Evolutionary conservation across 2,329 filamentous ascomycete genomes (phyloP), one percentile per base, ranked within the genome.

Genomic region (Pseudogymnoascus sp.): DNA sequence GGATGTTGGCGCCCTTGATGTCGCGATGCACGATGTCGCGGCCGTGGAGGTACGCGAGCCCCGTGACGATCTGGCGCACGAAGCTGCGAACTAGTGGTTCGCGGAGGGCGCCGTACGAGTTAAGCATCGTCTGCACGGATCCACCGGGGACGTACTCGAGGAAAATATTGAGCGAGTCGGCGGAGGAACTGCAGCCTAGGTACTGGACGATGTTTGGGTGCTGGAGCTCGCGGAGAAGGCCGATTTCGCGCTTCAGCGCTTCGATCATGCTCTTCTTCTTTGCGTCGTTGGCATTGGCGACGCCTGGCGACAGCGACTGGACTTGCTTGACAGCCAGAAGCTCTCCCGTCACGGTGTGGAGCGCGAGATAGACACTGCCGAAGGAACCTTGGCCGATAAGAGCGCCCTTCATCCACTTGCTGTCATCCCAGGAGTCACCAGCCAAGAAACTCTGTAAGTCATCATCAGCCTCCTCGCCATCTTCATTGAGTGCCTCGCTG

Each of bases 331-430:
- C 94, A 21, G 94, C 94, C 80, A 99, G 91, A 45, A 99, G 88
- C 77, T 97, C 94, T 71, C 93, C 94, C 16, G 94, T 99, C 62
- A 99, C 89, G 60, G 94, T 91, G 74, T 99, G 94, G 33, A 99
- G 82, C 26, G 94, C 94, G 59, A 99, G 83, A 76, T 95, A 99
- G 61, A 99, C 94, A 69, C 88, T 92, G 70, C 94, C 94, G 71
- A 99, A 99, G 4, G 92, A 97, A 66, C 94, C 94, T 76, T 97
- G 92, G 33, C 94, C 94, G 68, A 99, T 99, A 66, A 97, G 81
- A 33, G 93, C 92, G 72, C 94, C 94, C 79, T 97, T 97, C 92
- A 99, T 97, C 90, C 95, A 99, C 75, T 96, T 96, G 78, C 93
- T 90, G 66, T 96, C 92, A 67, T 95, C 92, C 86, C 94, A 97